phyloP scores from a whole-genome alignment of 2,329 filamentous ascomycete species.

The Trichoderma koningiopsis region DNA sequence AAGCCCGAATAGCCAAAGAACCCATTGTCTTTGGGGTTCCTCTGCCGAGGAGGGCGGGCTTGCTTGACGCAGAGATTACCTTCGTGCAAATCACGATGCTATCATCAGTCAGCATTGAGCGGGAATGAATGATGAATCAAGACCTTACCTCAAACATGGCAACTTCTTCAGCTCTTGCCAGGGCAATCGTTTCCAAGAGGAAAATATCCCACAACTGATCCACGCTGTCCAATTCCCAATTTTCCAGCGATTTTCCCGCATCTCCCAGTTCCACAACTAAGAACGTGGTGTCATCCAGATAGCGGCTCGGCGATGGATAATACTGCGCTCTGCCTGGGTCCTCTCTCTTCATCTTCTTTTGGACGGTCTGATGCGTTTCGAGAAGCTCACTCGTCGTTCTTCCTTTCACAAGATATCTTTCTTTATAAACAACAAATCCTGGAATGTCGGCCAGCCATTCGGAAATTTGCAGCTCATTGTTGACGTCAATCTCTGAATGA shows the following conservation, averaged over 20 bases:
- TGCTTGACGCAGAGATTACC: slow-evolving; percentile 63
- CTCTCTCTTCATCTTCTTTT: slow-evolving; percentile 55
- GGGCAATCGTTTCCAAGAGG: slow-evolving; percentile 59
- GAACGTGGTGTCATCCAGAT: slow-evolving; percentile 60
- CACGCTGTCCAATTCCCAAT: slow-evolving; percentile 52
- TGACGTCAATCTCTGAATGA: slow-evolving; percentile 55
- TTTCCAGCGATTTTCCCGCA: slow-evolving; percentile 61
- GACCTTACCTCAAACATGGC: slow-evolving; percentile 59
- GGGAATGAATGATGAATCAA: background rate
- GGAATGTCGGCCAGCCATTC: slow-evolving; percentile 66
- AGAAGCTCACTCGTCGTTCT: slow-evolving; percentile 56
- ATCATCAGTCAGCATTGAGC: slow-evolving; percentile 25
- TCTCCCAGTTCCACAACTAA: slow-evolving; percentile 65
- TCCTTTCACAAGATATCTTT: slow-evolving; percentile 61
- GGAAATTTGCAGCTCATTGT: slow-evolving; percentile 63
- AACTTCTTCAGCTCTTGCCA: slow-evolving; percentile 60
- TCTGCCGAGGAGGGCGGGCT: slow-evolving; percentile 39
- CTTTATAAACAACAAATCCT: slow-evolving; percentile 67
- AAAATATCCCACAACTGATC: slow-evolving; percentile 66
- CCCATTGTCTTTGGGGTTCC: slow-evolving; percentile 36
- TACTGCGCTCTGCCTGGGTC: slow-evolving; percentile 61
- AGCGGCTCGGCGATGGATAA: slow-evolving; percentile 63
- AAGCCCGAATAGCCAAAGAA: slow-evolving; percentile 62
- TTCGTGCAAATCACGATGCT: slow-evolving; percentile 68
- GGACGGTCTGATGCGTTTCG: slow-evolving; percentile 62